A percentile compares a stretch with the other conserved stretches of the same genome.
These are phyloP conservation scores for Phyllosticta capitalensis DNA, from an alignment of 2,329 filamentous ascomycete species.

Conservation along the genomic window DNA sequence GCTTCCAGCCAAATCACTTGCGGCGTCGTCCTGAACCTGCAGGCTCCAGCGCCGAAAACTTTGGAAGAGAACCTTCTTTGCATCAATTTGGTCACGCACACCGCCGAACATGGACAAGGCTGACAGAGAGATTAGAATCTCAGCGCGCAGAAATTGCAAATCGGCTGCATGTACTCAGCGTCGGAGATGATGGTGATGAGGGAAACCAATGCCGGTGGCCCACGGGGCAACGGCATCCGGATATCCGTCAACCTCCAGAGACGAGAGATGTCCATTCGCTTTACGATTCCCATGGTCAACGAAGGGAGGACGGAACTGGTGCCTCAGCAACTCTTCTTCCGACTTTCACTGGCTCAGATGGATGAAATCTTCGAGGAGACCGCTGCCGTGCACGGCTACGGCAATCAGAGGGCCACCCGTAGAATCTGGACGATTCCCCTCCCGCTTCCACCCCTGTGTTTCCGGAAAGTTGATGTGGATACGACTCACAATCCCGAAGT, in stretches of 20 bases:
- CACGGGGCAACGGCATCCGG: slow-evolving; percentile 16
- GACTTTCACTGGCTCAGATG: slow-evolving; percentile 37
- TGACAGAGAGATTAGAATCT: slow-evolving; percentile 8
- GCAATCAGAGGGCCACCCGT: slow-evolving; percentile 7
- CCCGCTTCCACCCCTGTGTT: slow-evolving; percentile 34
- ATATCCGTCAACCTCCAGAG: slow-evolving; percentile 35
- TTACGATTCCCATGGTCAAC: slow-evolving; percentile 27
- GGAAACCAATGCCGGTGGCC: slow-evolving; percentile 24
- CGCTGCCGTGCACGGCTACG: not conserved
- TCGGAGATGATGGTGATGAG: slow-evolving; percentile 52
- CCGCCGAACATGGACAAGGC: not conserved
- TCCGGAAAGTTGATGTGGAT: slow-evolving; percentile 24
- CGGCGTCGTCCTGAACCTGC: not conserved
- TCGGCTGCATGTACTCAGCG: slow-evolving; percentile 50
- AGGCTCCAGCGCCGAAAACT: not conserved
- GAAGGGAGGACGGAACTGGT: slow-evolving; percentile 10
- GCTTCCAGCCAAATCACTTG: not conserved
- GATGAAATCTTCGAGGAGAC: slow-evolving; percentile 26
- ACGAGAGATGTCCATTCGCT: slow-evolving; percentile 37
- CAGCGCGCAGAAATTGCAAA: slow-evolving; percentile 42
- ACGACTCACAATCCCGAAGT: slow-evolving; percentile 34
- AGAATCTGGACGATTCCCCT: slow-evolving; percentile 23
- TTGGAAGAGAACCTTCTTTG: not conserved
- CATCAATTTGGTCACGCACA: not conserved
- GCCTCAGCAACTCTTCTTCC: slow-evolving; percentile 30